Percentiles rank a stretch among this genome's conserved stretches.
Conservation (phyloP, 257 asterid species). For the Nemophila menziesii region DNA sequence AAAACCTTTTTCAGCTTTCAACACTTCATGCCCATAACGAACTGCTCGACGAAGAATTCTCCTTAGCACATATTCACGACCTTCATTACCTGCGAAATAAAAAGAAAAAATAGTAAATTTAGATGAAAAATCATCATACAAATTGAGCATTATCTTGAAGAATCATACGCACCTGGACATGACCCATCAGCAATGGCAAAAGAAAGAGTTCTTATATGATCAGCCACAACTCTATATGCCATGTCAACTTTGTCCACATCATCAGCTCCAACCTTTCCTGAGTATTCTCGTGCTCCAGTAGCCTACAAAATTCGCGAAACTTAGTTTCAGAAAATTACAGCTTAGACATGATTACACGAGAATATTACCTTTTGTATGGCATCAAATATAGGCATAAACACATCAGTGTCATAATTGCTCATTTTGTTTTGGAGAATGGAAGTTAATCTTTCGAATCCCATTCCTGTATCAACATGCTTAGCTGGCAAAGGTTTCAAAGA, state of each 20-base stretch:
- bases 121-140: not conserved
- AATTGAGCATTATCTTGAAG: not conserved
- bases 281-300: slow-evolving; percentile 65
- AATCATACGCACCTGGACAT: slow-evolving; percentile 54
- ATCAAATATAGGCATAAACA: slow-evolving; percentile 71
- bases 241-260: slow-evolving; percentile 77
- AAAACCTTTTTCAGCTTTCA: slow-evolving; percentile 78
- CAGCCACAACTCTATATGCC: slow-evolving; percentile 99
- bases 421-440: slow-evolving; percentile 88
- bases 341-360: not conserved
- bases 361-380: slow-evolving; percentile 68
- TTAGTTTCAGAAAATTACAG: slow-evolving; percentile 10
- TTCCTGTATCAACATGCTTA: slow-evolving; percentile 92
- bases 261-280: slow-evolving; percentile 84
- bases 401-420: slow-evolving; percentile 97
- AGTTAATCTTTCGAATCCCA: slow-evolving; percentile 98
- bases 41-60: slow-evolving; percentile 97
- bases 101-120: not conserved
- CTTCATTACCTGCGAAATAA: slow-evolving; percentile 67
- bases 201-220: slow-evolving; percentile 91
- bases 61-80: slow-evolving; percentile 92
- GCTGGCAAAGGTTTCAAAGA: slow-evolving; percentile 87
- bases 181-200: slow-evolving; percentile 99
- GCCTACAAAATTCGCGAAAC: slow-evolving; percentile 35
- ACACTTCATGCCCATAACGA: slow-evolving; percentile 93